Conservation (phyloP, 345 rosid species). For the Ailanthus altissimus region DNA sequence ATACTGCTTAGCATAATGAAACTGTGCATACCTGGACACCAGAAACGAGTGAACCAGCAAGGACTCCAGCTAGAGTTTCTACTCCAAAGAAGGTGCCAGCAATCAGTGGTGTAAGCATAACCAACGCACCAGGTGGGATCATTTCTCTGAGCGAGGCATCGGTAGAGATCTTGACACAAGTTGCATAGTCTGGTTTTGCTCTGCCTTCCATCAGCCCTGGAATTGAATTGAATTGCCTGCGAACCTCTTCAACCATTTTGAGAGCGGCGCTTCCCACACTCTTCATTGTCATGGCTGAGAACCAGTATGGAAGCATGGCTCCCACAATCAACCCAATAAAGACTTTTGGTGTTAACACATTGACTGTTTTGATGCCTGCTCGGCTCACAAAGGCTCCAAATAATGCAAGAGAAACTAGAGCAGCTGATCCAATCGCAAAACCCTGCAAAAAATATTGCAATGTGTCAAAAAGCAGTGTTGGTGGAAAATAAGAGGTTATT, state of each 20-base stretch:
- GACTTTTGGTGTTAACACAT: conserved; percentile 67
- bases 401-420: conserved; percentile 67
- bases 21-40: conserved; percentile 53
- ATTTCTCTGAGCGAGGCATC: conserved; percentile 65
- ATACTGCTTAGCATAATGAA: no score
- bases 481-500: not conserved
- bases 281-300: conserved; percentile 80
- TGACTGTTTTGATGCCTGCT: conserved; percentile 58
- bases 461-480: not conserved
- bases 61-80: conserved; percentile 69
- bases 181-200: conserved; percentile 64
- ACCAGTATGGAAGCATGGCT: conserved; percentile 83
- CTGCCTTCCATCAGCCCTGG: conserved; percentile 75
- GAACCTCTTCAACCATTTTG: conserved; percentile 78
- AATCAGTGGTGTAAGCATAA: conserved; percentile 63
- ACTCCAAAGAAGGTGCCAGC: conserved; percentile 68
- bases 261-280: conserved; percentile 73
- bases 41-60: conserved; percentile 70
- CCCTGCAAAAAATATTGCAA: conserved; percentile 38
- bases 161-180: conserved; percentile 73
- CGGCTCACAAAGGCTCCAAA: conserved; percentile 74
- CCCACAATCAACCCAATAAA: conserved; percentile 65
- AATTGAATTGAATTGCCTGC: conserved; percentile 68
- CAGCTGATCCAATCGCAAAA: conserved; percentile 77
- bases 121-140: conserved; percentile 78